Base-by-base conservation (phyloP, 2,329 filamentous ascomycete genomes). In the Fusarium sp. region DNA sequence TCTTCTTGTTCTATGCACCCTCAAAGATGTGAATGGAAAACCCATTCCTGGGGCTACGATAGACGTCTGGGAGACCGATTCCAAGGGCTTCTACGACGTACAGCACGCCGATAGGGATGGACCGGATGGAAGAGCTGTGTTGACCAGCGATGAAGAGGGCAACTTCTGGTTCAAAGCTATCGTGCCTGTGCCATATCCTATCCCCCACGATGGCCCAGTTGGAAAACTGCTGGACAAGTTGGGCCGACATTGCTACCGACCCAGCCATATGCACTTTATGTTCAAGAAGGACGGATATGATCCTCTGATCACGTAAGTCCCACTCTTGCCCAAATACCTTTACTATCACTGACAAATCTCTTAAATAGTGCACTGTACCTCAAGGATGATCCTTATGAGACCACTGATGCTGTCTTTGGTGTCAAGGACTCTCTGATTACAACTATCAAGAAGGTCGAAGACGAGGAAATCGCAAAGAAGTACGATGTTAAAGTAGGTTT, bases 241-340 rank as follows among this genome's bases (percentile, higher is more conserved):
- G 75, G 85, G 87, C n/a, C 84, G 93, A n/a, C 93, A 96, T 82
- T 89, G 90, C 60, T 95, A 90, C 83, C 83, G 93, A 56, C 93
- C 93, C 2, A 88, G 90, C 23, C 93, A 96, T 80, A 88, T 95
- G 85, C 93, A 96, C 80, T 96, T 96, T 76, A 96, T 97, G 92
- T 94, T 97, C 82, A 89, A 91, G 30, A 70, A 70, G 5, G 58
- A 65, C 2, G 61, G 66, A 17, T 70, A 67, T 3, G 66, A 70
- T 35, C 66, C 67, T 49, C 38, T 70, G 0, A 67, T 70, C 50
- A 70, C 67, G 67, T 66, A 56, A 40, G 65, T 30, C 18, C n/a
- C 9, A 11, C 7, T 15, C 7, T 14, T 6, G 1, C 1, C 12
- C 20, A 3, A 7, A 1, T 12, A 20, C 10, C 10, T 4, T 5